Evolutionary conservation across 202 grass and related monocot species (phyloP).

Genomic region (Digitaria exilis): DNA sequence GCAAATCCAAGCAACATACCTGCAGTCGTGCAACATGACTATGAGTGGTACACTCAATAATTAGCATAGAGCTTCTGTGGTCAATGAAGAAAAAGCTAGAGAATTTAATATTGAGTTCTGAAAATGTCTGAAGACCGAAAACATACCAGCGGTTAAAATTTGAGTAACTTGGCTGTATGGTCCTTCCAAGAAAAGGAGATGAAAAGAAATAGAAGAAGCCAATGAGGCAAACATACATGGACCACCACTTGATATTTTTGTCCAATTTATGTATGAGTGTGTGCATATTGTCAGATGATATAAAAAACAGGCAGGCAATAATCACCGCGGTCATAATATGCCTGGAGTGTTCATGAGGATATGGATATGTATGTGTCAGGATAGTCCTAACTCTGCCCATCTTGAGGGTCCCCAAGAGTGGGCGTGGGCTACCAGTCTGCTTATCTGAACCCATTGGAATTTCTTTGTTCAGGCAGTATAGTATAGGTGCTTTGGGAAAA

Average conservation of each 20-base stretch:
- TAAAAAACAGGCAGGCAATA: conserved; percentile 87
- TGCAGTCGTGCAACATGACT: conserved; percentile 49
- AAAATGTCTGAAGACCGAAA: background rate
- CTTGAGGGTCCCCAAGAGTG: conserved; percentile 70
- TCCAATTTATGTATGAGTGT: conserved; percentile 94
- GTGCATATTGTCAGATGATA: conserved; percentile 96
- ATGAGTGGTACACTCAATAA: background rate
- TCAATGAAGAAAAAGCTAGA: background rate
- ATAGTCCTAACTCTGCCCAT: conserved; percentile 82
- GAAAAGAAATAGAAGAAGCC: conserved; percentile 99
- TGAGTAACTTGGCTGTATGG: conserved; percentile 92
- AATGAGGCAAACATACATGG: conserved; percentile 96
- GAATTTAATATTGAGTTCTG: background rate
- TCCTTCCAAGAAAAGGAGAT: conserved; percentile 91
- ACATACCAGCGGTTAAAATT: conserved; percentile 96
- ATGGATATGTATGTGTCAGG: conserved; percentile 85
- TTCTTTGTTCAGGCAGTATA: conserved; percentile 23
- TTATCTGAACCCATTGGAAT: conserved; percentile 66
- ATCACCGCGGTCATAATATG: conserved; percentile 96
- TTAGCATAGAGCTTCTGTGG: background rate
- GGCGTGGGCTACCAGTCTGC: conserved; percentile 67
- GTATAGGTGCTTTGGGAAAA: conserved; percentile 9
- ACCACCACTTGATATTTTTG: conserved; percentile 97
- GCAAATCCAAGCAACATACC: conserved; percentile 96
- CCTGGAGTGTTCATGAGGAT: conserved; percentile 88